Evolutionary conservation across 352 stramenopile genomes (phyloP).

Genomic region (Globisporangium radiosum): DNA sequence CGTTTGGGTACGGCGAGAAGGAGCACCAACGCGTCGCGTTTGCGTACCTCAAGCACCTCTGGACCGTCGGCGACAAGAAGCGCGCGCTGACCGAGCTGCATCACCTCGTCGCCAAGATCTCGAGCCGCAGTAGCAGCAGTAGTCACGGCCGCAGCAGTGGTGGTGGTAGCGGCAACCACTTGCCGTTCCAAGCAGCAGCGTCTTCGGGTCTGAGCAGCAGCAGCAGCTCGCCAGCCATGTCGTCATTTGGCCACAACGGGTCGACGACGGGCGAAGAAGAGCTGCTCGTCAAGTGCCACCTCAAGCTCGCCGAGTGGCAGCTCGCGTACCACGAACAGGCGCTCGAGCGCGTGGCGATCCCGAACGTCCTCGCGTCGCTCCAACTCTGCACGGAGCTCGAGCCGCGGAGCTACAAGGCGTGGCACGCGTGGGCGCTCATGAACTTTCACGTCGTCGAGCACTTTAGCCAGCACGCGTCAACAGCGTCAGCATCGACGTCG

Average conservation of each 20-base stretch:
- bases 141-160: constrained; percentile 11
- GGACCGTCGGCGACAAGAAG: constrained; percentile 83
- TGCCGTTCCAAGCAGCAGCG: constrained; percentile 7
- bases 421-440: constrained; percentile 96
- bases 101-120: constrained; percentile 74
- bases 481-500: constrained; percentile 15
- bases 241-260: constrained; percentile 12
- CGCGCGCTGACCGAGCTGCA: constrained; percentile 86
- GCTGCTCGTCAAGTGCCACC: constrained; percentile 75
- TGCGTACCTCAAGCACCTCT: constrained; percentile 94
- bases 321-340: constrained; percentile 76
- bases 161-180: background rate
- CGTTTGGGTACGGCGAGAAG: constrained; percentile 74
- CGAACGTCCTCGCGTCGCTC: constrained; percentile 59
- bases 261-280: constrained; percentile 40
- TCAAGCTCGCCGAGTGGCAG: constrained; percentile 84
- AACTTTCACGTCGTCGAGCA: constrained; percentile 96
- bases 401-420: constrained; percentile 84
- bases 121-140: constrained; percentile 28
- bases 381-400: constrained; percentile 66
- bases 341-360: constrained; percentile 70
- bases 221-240: constrained; percentile 2
- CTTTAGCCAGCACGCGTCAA: constrained; percentile 35
- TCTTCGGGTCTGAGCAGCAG: constrained; percentile 2
- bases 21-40: constrained; percentile 92